Conservation (phyloP, 306 rosid species). For the Alnus glutinosa region DNA sequence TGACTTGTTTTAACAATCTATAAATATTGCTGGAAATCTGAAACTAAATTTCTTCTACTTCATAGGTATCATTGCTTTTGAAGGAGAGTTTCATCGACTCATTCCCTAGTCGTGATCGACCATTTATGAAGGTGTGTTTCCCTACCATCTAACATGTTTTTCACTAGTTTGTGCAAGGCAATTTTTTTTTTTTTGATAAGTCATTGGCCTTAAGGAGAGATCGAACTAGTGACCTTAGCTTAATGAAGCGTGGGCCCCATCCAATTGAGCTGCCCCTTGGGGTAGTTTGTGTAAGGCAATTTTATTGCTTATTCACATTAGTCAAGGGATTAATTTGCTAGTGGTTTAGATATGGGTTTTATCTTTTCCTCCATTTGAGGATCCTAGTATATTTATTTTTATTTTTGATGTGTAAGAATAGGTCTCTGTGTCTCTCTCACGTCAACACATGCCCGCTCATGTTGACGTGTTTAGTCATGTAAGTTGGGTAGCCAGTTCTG, state of each 20-base stretch:
- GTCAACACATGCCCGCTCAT: too few relatives aligned
- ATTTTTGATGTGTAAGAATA: not conserved
- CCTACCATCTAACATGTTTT: slow-evolving; percentile 21
- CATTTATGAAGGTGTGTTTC: slow-evolving; percentile 90
- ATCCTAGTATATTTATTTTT: not conserved
- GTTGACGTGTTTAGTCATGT: too few relatives aligned
- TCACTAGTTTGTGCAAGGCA: slow-evolving; percentile 4
- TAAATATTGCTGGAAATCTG: slow-evolving; percentile 32
- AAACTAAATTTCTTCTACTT: slow-evolving; percentile 17
- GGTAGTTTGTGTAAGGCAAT: too few relatives aligned
- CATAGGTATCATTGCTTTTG: slow-evolving; percentile 92
- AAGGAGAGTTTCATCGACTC: slow-evolving; percentile 98
- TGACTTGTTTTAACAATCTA: slow-evolving; percentile 20
- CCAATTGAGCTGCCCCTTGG: too few relatives aligned
- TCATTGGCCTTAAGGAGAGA: too few relatives aligned
- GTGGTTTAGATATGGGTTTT: not conserved
- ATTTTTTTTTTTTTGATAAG: too few relatives aligned
- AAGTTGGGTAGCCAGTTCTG: too few relatives aligned
- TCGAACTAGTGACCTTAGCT: too few relatives aligned
- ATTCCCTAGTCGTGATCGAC: slow-evolving; percentile 75
- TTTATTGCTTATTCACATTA: not conserved
- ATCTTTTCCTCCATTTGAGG: not conserved
- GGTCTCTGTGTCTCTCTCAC: too few relatives aligned
- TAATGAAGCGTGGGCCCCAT: too few relatives aligned
- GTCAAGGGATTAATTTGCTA: not conserved